Evolutionary conservation across 495 filamentous ascomycete genomes (phyloP).

Genomic region (Immersiella caudata): DNA sequence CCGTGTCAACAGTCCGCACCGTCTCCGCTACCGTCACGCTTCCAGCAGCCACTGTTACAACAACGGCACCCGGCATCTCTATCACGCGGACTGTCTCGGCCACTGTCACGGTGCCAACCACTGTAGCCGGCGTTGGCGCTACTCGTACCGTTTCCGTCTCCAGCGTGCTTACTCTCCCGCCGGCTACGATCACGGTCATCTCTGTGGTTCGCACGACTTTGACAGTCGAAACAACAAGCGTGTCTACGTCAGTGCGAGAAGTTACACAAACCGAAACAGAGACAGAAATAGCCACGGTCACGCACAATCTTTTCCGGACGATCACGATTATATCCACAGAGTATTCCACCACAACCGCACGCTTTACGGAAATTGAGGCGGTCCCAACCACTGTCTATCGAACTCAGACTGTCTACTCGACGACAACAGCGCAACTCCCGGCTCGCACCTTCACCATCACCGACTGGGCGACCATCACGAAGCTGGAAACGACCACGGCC

Average conservation of each 20-base stretch:
- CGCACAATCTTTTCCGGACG: conserved; percentile 19
- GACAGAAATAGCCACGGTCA: conserved; percentile 6
- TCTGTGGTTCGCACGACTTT: conserved; percentile 10
- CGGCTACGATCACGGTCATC: conserved; percentile 15
- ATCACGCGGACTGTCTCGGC: not conserved
- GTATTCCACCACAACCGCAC: not conserved
- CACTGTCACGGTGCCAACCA: not conserved
- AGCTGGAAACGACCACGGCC: not conserved
- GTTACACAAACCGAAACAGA: conserved; percentile 5
- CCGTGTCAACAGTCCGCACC: not conserved
- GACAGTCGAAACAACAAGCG: conserved; percentile 3
- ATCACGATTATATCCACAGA: conserved; percentile 15
- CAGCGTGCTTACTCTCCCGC: not conserved
- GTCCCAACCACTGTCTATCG: conserved; percentile 8
- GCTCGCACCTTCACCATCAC: conserved; percentile 13
- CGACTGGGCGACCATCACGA: conserved; percentile 1
- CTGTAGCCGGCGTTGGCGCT: not conserved
- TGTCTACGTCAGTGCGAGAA: conserved; percentile 11
- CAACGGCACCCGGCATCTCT: not conserved
- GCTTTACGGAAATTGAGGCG: not conserved
- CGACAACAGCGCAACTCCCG: conserved; percentile 4
- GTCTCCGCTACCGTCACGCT: conserved; percentile 9
- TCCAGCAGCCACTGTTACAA: not conserved
- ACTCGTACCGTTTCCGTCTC: conserved; percentile 1
- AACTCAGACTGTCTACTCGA: conserved; percentile 8